Percentiles rank a stretch among this genome's conserved stretches.
Evolutionary conservation across 208 protist genomes (phyloP).

Genomic region (Wallacemonas sp.): DNA sequence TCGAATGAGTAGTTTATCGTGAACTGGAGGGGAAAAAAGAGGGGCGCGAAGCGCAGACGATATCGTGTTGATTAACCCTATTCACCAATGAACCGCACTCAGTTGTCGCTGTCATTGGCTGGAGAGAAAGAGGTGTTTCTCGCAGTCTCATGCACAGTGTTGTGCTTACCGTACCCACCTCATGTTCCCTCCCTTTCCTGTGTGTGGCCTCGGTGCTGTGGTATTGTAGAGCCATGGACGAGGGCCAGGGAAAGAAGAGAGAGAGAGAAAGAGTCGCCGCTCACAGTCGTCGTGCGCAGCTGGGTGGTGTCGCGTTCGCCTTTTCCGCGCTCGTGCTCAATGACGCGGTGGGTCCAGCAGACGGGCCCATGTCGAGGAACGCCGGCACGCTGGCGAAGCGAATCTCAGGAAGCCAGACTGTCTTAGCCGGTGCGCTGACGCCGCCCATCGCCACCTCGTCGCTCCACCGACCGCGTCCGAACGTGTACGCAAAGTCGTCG

Average conservation of each 20-base stretch:
- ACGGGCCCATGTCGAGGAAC: conserved; percentile 18
- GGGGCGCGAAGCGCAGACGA: too few species aligned
- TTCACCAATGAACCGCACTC: too few species aligned
- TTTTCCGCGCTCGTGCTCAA: not conserved
- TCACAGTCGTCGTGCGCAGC: not conserved
- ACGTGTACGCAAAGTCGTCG: conserved; percentile 29
- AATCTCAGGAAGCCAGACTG: conserved; percentile 37
- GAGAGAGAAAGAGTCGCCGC: not conserved
- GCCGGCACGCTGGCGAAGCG: conserved; percentile 20
- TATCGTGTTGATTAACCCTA: too few species aligned
- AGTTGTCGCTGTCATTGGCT: too few species aligned
- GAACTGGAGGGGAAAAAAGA: too few species aligned
- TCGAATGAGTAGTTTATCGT: too few species aligned
- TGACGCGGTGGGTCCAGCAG: not conserved
- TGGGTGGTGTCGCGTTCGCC: not conserved
- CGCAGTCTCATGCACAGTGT: too few species aligned
- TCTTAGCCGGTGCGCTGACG: conserved; percentile 17
- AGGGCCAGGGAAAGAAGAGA: not conserved
- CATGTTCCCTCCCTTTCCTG: not conserved
- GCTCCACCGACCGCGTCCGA: conserved; percentile 22
- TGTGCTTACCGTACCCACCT: too few species aligned
- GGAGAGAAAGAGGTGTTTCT: too few species aligned
- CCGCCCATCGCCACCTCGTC: conserved; percentile 17
- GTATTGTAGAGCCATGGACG: too few species aligned
- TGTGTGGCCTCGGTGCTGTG: too few species aligned